These are phyloP conservation scores for Saccharomycopsis sp. DNA, from an alignment of 805 yeast genomes.

Conservation along the genomic window DNA sequence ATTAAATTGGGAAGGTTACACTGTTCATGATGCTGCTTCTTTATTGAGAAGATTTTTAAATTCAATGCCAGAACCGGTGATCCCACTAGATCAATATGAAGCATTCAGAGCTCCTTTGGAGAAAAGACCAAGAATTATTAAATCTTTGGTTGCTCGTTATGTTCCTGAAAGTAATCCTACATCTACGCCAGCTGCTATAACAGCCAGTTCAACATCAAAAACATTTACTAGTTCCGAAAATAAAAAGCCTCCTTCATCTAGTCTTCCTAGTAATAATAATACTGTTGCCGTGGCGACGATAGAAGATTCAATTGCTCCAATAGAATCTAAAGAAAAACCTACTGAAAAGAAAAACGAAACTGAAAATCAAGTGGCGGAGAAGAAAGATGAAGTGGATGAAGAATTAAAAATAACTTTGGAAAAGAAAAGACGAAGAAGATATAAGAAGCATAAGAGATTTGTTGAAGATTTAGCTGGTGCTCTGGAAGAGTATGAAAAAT, in stretches of 20 bases:
- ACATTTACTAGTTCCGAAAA: background rate
- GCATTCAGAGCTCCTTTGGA: slow-evolving; percentile 69
- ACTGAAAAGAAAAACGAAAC: background rate
- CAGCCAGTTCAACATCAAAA: background rate
- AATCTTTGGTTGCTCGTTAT: slow-evolving; percentile 56
- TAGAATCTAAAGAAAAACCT: background rate
- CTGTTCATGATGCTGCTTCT: slow-evolving; percentile 95
- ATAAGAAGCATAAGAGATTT: slow-evolving; percentile 48
- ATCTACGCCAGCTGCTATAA: too few relatives aligned
- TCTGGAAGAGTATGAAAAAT: slow-evolving; percentile 58
- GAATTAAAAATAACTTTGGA: slow-evolving; percentile 27
- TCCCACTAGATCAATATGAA: slow-evolving; percentile 73
- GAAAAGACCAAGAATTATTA: slow-evolving; percentile 54
- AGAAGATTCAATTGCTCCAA: background rate
- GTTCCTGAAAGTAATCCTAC: slow-evolving; percentile 25
- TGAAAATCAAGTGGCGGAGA: background rate
- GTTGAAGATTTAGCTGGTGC: slow-evolving; percentile 62
- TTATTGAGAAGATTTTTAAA: slow-evolving; percentile 79
- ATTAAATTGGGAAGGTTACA: slow-evolving; percentile 85
- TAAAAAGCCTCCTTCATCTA: too few relatives aligned
- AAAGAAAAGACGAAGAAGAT: slow-evolving; percentile 33
- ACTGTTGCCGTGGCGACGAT: background rate
- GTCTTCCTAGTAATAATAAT: background rate
- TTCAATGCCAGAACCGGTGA: slow-evolving; percentile 85
- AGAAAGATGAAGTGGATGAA: slow-evolving; percentile 1